Percentiles rank a stretch among this genome's conserved stretches.
These are phyloP conservation scores for Musa schizocarpa DNA, from an alignment of 176 grass and related monocot species.

Conservation along the genomic window DNA sequence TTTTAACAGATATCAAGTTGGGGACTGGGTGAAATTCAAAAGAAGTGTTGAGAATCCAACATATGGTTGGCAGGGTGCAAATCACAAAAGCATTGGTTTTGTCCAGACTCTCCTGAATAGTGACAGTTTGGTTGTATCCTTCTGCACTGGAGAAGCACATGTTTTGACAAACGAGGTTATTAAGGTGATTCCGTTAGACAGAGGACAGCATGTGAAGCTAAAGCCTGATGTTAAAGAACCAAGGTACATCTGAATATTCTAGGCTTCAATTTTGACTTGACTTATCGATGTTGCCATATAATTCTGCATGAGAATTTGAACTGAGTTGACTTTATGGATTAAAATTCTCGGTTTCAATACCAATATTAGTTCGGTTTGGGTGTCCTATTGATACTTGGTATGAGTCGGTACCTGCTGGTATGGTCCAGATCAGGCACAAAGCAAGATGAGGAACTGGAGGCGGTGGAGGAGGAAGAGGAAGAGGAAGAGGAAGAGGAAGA, in stretches of 20 bases:
- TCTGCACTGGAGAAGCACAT: constrained; percentile 87
- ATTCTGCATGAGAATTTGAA: neutral
- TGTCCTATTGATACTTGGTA: no score
- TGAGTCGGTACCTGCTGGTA: no score
- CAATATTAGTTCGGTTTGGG: no score
- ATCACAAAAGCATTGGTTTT: constrained; percentile 84
- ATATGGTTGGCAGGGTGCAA: constrained; percentile 94
- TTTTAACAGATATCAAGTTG: constrained; percentile 71
- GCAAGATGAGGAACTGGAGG: no score
- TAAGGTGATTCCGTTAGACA: constrained; percentile 96
- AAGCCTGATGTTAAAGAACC: constrained; percentile 71
- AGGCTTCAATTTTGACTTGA: neutral
- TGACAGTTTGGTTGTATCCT: constrained; percentile 75
- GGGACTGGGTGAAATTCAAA: constrained; percentile 97
- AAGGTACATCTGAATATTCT: constrained; percentile 40
- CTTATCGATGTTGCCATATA: neutral
- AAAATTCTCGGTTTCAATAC: no score
- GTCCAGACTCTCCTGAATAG: constrained; percentile 65
- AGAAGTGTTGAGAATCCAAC: constrained; percentile 54
- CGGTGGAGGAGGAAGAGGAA: no score
- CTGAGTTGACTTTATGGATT: no score
- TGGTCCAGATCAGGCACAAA: no score
- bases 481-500: no score
- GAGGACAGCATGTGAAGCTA: constrained; percentile 94
- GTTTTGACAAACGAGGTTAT: constrained; percentile 89